phyloP scores from a whole-genome alignment of 306 rosid species.

The Oxytropis ochrocephala region DNA sequence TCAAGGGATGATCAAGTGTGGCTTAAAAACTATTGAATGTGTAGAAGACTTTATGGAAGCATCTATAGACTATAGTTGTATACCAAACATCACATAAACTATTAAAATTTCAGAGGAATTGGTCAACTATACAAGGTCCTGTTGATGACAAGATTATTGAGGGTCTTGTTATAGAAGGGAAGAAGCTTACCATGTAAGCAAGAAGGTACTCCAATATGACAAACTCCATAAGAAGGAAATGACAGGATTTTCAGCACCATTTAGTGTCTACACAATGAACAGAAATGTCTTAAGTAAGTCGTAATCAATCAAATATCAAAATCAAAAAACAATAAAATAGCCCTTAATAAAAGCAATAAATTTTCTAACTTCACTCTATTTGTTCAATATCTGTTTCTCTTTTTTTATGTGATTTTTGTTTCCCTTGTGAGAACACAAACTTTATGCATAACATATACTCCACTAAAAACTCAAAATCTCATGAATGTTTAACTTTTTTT shows the following conservation, averaged over 20 bases:
- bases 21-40: not conserved
- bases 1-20: not conserved
- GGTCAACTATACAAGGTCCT: not conserved
- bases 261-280: conserved; percentile 27
- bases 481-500: not conserved
- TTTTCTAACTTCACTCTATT: not conserved
- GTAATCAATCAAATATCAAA: conserved; percentile 4
- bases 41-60: not conserved
- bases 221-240: conserved; percentile 89
- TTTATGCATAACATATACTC: not conserved
- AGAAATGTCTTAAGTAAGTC: not conserved
- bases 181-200: conserved; percentile 72
- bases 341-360: not conserved
- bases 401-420: not conserved
- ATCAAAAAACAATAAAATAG: not conserved
- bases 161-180: not conserved
- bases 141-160: too few relatives aligned
- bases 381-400: not conserved
- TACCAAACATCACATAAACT: not conserved
- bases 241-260: conserved; percentile 30
- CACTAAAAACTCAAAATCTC: not conserved
- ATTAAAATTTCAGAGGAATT: not conserved
- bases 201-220: conserved; percentile 94
- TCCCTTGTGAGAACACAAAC: not conserved
- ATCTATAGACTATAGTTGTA: too few relatives aligned